Conservation (phyloP, 2,329 filamentous ascomycete species). For the Penicillium palitans region DNA sequence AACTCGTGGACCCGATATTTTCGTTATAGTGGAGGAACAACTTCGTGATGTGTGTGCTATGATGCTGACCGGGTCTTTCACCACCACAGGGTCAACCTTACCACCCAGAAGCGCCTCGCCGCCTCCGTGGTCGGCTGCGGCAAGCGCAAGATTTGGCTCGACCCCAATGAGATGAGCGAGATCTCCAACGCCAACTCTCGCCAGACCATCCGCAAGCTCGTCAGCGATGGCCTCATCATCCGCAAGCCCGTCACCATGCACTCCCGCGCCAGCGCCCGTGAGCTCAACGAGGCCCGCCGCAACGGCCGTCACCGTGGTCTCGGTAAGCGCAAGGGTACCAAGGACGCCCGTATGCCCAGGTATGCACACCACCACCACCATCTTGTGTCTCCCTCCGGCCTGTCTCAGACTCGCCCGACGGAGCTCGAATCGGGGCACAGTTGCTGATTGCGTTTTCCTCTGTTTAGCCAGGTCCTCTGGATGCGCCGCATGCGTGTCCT, state of each 20-base stretch:
- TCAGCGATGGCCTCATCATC: constrained; percentile 99
- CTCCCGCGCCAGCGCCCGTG: constrained; percentile 93
- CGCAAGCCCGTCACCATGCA: constrained; percentile 99
- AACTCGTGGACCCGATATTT: constrained; percentile 16
- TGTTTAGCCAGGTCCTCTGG: constrained; percentile 87
- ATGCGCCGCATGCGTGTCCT: constrained; percentile 99
- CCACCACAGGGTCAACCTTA: constrained; percentile 89
- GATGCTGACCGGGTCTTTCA: constrained; percentile 34
- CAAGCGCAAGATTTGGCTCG: constrained; percentile 99
- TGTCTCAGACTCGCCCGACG: neutral
- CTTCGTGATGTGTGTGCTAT: constrained; percentile 22
- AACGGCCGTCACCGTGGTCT: constrained; percentile 98
- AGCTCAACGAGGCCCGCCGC: constrained; percentile 89
- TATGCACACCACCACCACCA: constrained; percentile 51
- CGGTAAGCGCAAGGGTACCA: constrained; percentile 99
- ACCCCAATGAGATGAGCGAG: constrained; percentile 98
- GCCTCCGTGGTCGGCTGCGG: constrained; percentile 98
- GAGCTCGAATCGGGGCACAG: neutral
- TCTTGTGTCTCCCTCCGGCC: neutral
- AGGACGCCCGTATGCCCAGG: constrained; percentile 98
- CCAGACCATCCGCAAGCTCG: constrained; percentile 99
- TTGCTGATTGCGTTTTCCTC: constrained; percentile 23
- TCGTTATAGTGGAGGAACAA: constrained; percentile 16
- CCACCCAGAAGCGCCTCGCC: constrained; percentile 99
- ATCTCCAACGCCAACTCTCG: constrained; percentile 99